phyloP scores from a whole-genome alignment of 192 early-diverging fungal species.

The Obelidium mucronatum region DNA sequence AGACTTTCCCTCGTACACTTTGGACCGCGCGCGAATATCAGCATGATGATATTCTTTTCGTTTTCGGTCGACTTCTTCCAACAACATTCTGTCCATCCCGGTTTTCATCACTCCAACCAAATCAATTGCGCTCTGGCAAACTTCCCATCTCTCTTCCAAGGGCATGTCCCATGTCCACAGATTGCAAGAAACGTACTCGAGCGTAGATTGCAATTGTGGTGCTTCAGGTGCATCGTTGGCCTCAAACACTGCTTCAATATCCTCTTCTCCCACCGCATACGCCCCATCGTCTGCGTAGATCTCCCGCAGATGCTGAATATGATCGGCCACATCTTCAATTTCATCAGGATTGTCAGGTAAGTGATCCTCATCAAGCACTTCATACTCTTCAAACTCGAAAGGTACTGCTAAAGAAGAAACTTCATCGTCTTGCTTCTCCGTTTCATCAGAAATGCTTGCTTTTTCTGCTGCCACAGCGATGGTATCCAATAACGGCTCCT shows the following conservation, averaged over 20 bases:
- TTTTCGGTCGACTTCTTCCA: slow-evolving; percentile 20
- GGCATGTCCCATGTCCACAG: slow-evolving; percentile 43
- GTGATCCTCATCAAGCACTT: neutral
- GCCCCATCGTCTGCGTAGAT: slow-evolving; percentile 32
- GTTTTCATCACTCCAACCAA: slow-evolving; percentile 16
- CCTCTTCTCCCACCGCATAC: slow-evolving; percentile 24
- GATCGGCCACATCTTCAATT: slow-evolving; percentile 44
- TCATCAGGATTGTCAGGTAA: slow-evolving; percentile 41
- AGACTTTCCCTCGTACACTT: slow-evolving; percentile 48
- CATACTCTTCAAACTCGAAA: slow-evolving; percentile 13
- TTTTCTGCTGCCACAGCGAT: no score
- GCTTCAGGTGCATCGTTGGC: neutral
- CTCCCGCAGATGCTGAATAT: slow-evolving; percentile 50
- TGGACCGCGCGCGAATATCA: slow-evolving; percentile 42
- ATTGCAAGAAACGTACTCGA: slow-evolving; percentile 9
- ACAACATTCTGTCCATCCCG: slow-evolving; percentile 22
- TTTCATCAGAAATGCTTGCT: no score
- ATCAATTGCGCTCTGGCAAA: slow-evolving; percentile 19
- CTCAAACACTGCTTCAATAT: neutral
- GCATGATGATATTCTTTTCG: slow-evolving; percentile 34
- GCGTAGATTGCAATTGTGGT: neutral
- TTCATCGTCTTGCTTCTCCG: no score
- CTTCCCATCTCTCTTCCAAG: slow-evolving; percentile 45
- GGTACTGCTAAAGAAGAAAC: neutral
- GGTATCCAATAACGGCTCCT: no score